Evolutionary conservation across 257 asterid species (phyloP).

Genomic region (Scutellaria baicalensis): DNA sequence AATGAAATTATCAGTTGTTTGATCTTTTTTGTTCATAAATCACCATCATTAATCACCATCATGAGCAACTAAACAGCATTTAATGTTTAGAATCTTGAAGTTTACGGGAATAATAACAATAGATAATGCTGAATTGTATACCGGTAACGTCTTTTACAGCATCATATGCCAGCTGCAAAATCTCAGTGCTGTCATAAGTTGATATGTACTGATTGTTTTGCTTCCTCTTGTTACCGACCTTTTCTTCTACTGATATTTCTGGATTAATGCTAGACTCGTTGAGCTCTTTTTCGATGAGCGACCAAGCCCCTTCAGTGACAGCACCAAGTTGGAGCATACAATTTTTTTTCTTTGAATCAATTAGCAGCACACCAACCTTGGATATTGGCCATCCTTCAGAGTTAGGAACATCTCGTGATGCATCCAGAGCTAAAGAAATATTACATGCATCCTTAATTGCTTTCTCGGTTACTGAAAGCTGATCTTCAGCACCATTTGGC

Average conservation of each 20-base stretch:
- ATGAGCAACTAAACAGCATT: background rate
- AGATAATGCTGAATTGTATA: conserved; percentile 8
- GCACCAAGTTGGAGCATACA: conserved; percentile 36
- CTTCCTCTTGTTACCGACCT: conserved; percentile 30
- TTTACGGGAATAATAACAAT: background rate
- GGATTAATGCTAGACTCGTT: conserved; percentile 10
- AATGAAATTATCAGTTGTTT: background rate
- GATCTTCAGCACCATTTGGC: conserved; percentile 15
- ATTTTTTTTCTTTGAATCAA: conserved; percentile 47
- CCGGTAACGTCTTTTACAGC: conserved; percentile 53
- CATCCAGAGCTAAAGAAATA: conserved; percentile 38
- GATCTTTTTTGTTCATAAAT: background rate
- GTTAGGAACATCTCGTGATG: conserved; percentile 30
- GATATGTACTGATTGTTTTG: conserved; percentile 4
- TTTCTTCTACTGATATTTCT: conserved; percentile 12
- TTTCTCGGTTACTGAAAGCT: conserved; percentile 52
- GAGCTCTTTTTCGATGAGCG: conserved; percentile 37
- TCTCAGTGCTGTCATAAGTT: conserved; percentile 14
- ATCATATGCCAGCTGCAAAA: conserved; percentile 38
- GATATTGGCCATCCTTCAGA: conserved; percentile 42
- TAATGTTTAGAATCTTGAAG: background rate
- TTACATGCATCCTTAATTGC: conserved; percentile 64
- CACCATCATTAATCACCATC: background rate
- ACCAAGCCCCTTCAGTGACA: conserved; percentile 53
- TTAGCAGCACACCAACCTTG: conserved; percentile 48